These are phyloP conservation scores for Gliomastix tumulicola DNA, from an alignment of 2,329 filamentous ascomycete species.

Conservation along the genomic window DNA sequence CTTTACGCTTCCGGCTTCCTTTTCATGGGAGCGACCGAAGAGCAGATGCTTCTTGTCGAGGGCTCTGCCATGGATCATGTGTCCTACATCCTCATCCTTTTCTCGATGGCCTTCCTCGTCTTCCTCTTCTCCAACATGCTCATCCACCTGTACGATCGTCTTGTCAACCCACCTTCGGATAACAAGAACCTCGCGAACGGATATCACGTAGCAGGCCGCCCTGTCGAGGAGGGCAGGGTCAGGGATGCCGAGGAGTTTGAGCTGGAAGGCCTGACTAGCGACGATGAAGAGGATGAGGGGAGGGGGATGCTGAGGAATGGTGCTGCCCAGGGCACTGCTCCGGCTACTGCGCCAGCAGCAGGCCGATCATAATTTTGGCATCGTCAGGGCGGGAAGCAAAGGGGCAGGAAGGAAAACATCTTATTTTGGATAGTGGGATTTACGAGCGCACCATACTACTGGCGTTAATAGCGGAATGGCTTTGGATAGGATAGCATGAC, in stretches of 20 bases:
- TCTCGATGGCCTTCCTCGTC: slow-evolving; percentile 80
- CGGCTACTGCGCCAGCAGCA: no score
- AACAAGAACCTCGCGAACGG: slow-evolving; percentile 29
- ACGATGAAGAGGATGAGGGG: slow-evolving; percentile 66
- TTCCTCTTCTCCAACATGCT: slow-evolving; percentile 91
- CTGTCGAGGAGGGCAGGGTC: slow-evolving; percentile 48
- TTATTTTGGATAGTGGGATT: no score
- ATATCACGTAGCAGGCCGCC: slow-evolving; percentile 19
- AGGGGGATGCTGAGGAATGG: slow-evolving; percentile 29
- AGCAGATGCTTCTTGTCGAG: slow-evolving; percentile 80
- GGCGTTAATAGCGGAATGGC: no score
- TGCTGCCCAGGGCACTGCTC: no score
- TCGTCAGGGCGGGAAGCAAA: no score
- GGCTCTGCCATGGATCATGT: slow-evolving; percentile 77
- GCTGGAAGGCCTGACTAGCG: slow-evolving; percentile 81
- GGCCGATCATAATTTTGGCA: no score
- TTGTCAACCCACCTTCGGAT: slow-evolving; percentile 26
- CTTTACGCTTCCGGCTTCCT: slow-evolving; percentile 89
- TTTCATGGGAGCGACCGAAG: slow-evolving; percentile 96
- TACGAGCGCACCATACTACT: no score
- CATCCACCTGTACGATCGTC: slow-evolving; percentile 72
- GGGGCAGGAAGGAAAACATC: no score
- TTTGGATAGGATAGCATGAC: no score
- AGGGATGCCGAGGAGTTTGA: slow-evolving; percentile 90
- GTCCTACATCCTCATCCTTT: slow-evolving; percentile 86